These are phyloP conservation scores for Clarireedia sp. DNA, from an alignment of 2,329 filamentous ascomycete species.

Conservation along the genomic window DNA sequence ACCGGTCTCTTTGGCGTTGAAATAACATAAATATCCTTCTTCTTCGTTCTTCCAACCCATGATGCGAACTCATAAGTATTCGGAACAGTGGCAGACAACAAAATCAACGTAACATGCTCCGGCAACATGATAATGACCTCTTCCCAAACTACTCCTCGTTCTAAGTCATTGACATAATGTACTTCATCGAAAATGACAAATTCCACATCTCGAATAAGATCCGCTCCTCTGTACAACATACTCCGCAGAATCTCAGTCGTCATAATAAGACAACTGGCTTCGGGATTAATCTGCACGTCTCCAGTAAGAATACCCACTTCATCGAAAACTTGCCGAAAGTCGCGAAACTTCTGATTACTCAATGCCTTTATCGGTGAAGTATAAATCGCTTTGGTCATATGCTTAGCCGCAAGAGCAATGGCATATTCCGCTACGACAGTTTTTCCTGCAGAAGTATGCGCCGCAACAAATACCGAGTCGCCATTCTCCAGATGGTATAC, in stretches of 20 bases:
- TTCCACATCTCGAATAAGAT: conserved; percentile 93
- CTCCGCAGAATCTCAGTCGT: conserved; percentile 96
- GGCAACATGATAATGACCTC: conserved; percentile 99
- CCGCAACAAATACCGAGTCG: conserved; percentile 95
- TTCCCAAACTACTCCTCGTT: conserved; percentile 97
- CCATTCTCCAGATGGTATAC: conserved; percentile 95
- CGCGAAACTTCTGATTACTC: conserved; percentile 97
- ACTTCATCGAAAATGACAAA: conserved; percentile 99
- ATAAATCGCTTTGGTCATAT: conserved; percentile 99
- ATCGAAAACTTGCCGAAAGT: conserved; percentile 83
- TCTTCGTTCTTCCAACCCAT: conserved; percentile 96
- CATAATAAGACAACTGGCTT: conserved; percentile 98
- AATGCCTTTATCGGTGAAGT: conserved; percentile 97
- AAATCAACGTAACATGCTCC: conserved; percentile 89
- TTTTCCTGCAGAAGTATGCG: conserved; percentile 95
- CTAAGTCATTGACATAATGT: conserved; percentile 94
- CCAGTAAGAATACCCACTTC: conserved; percentile 96
- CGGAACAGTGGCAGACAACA: conserved; percentile 91
- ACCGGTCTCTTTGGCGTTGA: conserved; percentile 94
- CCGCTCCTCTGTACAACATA: conserved; percentile 95
- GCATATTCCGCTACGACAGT: conserved; percentile 98
- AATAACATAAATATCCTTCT: conserved; percentile 98
- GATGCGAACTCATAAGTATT: conserved; percentile 98
- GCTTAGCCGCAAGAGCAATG: conserved; percentile 89
- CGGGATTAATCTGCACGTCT: conserved; percentile 95